Percentiles rank a stretch among this genome's conserved stretches.
Conservation (phyloP, 352 stramenopile species). For the Globisporangium acanthophoron region DNA sequence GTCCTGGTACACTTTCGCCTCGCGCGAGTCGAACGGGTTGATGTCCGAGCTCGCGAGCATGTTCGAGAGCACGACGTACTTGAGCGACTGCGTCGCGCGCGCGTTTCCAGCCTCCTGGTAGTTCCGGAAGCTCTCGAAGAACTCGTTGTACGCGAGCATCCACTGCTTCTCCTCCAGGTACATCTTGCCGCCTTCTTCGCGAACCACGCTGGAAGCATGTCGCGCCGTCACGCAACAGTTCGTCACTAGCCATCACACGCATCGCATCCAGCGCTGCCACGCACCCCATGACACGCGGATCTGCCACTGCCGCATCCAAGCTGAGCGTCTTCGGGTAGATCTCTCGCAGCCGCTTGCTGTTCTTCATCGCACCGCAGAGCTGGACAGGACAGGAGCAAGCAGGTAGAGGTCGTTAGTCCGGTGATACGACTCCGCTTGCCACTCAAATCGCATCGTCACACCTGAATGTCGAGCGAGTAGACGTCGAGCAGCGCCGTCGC, state of each 20-base stretch:
- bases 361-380: conserved; percentile 84
- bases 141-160: conserved; percentile 91
- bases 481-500: conserved; percentile 87
- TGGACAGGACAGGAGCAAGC: conserved; percentile 13
- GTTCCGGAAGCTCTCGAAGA: conserved; percentile 92
- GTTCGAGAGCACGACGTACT: conserved; percentile 91
- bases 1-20: conserved; percentile 90
- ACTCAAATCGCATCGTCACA: conserved; percentile 5
- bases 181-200: conserved; percentile 92
- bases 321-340: conserved; percentile 89
- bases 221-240: background rate
- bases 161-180: conserved; percentile 88
- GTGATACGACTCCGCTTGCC: background rate
- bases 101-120: conserved; percentile 90
- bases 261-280: conserved; percentile 1
- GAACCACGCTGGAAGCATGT: conserved; percentile 50
- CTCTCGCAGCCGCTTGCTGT: conserved; percentile 82
- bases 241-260: background rate
- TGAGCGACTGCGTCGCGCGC: conserved; percentile 87
- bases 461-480: conserved; percentile 90
- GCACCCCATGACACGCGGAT: conserved; percentile 90
- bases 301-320: conserved; percentile 84
- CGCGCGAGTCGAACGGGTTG: conserved; percentile 91
- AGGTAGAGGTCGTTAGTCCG: conserved; percentile 1
- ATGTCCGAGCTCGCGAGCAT: conserved; percentile 91